Conservation (phyloP, 805 yeast genomes). For the Cyberlindnera euphorbiiphila region DNA sequence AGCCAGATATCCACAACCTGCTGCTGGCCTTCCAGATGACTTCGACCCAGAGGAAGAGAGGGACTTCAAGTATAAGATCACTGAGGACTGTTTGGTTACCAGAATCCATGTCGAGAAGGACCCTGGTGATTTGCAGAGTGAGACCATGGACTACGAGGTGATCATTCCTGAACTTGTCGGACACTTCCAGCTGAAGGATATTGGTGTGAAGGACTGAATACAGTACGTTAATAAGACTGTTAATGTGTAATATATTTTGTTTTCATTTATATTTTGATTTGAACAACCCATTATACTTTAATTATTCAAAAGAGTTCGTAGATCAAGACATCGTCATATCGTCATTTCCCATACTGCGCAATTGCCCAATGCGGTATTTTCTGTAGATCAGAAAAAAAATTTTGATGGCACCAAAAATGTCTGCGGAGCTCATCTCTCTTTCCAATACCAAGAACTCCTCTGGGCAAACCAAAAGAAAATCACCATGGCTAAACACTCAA, state of each 20-base stretch:
- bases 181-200: constrained; percentile 14
- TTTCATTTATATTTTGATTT: neutral
- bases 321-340: too few species aligned
- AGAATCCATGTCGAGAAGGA: constrained; percentile 74
- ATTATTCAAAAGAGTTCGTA: too few species aligned
- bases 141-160: constrained; percentile 63
- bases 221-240: neutral
- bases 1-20: constrained; percentile 42
- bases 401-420: constrained; percentile 15
- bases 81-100: constrained; percentile 55
- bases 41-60: constrained; percentile 27
- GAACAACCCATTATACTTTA: too few species aligned
- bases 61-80: constrained; percentile 50
- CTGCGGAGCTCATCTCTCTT: constrained; percentile 6
- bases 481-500: constrained; percentile 19
- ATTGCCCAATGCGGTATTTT: constrained; percentile 6
- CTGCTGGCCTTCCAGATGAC: constrained; percentile 13
- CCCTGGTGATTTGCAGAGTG: constrained; percentile 40
- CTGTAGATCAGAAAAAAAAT: constrained; percentile 4
- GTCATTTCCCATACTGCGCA: neutral
- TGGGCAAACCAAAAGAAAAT: too few species aligned
- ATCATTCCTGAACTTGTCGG: constrained; percentile 57
- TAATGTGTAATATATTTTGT: neutral
- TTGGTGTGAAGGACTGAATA: constrained; percentile 19
- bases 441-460: neutral